Percentiles rank a stretch among this genome's conserved stretches.
Evolutionary conservation across 1,139 yeast genomes (phyloP).

Genomic region (Debaryomyces nepalensis): DNA sequence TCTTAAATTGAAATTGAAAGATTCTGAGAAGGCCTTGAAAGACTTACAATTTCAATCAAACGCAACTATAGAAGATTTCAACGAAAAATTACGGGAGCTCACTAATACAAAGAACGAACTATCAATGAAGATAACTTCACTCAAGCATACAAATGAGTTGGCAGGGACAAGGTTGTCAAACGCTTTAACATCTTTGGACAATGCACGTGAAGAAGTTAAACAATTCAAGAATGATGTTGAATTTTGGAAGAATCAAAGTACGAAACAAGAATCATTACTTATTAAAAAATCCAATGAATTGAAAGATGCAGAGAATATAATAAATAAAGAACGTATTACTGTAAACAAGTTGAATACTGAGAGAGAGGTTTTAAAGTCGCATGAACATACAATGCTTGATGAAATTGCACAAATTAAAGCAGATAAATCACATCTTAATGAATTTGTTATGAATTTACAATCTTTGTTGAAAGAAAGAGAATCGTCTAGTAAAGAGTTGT

Average conservation of each 20-base stretch:
- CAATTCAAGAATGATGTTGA: constrained; percentile 51
- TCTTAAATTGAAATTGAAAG: constrained; percentile 32
- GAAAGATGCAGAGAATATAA: constrained; percentile 57
- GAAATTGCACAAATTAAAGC: constrained; percentile 59
- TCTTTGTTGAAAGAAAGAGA: constrained; percentile 67
- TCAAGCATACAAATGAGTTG: constrained; percentile 39
- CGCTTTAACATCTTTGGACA: constrained; percentile 41
- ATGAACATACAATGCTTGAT: constrained; percentile 55
- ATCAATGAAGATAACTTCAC: constrained; percentile 33
- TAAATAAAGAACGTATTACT: constrained; percentile 51
- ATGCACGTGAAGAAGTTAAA: constrained; percentile 50
- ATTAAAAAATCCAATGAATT: constrained; percentile 62
- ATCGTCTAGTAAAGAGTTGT: constrained; percentile 52
- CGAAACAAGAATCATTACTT: constrained; percentile 59
- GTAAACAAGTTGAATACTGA: constrained; percentile 60
- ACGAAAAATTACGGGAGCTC: constrained; percentile 31
- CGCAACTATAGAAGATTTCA: constrained; percentile 30
- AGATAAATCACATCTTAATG: constrained; percentile 65
- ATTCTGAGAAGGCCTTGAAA: constrained; percentile 34
- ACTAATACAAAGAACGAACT: constrained; percentile 37
- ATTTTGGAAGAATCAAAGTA: constrained; percentile 56
- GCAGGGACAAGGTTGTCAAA: constrained; percentile 39
- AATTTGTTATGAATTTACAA: constrained; percentile 66
- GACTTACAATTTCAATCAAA: constrained; percentile 36
- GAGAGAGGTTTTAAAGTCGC: constrained; percentile 51